Base-by-base conservation (phyloP, 345 rosid species). In the Moricandia arvensis region DNA sequence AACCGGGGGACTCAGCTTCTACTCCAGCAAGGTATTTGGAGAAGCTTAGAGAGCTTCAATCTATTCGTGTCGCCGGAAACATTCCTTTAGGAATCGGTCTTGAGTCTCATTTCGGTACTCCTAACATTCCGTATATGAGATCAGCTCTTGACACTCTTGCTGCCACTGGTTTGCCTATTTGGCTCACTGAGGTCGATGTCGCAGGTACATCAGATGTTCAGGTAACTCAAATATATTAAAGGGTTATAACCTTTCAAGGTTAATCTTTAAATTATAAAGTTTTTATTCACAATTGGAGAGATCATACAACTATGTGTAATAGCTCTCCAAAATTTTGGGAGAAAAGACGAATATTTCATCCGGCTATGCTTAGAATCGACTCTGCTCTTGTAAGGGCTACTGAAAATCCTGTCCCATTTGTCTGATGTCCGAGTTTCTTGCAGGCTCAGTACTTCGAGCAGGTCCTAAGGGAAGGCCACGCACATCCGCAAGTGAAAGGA, bases 171-270 rank as follows among this genome's bases (percentile, higher is more conserved):
- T 38, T 85, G 21, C 91, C 96, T 8, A 82, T 90, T 45, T 90
- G 97, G 98, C 83, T 93, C 15, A 91, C 98, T 0, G 93, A 93
- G 73, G 21, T 93, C 3, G 98, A 91, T 63, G 89, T 93, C 3
- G 12, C 67, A 3, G 81, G 69, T 55, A 57, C 70, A 51, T 24
- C 59, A 8, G 66, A 51, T 51, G 49, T 66, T 12, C 69, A 5
- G 81, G 81, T 78, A 72, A 43, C 7, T 24, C 60, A 24, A 9
- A 57, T 24, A 45, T 7, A 12, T 21, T 21, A 21, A 21, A 21
- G 24, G 24, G 24, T 21, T 21, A 21, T 21, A 21, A 21, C 24
- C 24, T 21, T 21, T 21, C 1, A 21, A 21, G 24, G 24, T 21
- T 21, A 21, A 21, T 21, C 24, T 21, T 21, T 0, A 2, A 21